phyloP scores from a whole-genome alignment of 2,329 filamentous ascomycete species.

The Neoarthrinium moseri region DNA sequence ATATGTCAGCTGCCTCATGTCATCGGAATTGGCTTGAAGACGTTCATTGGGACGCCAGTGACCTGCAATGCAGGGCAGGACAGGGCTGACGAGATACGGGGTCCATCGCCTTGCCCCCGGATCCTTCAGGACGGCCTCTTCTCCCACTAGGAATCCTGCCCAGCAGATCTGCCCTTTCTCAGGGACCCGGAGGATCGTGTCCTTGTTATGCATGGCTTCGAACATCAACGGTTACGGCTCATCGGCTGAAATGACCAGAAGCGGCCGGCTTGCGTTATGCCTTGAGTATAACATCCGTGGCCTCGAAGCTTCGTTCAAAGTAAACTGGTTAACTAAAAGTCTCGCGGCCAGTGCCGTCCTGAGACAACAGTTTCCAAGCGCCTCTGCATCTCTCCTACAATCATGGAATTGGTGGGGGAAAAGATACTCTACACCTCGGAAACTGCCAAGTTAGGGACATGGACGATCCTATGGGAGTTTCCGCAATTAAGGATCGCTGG shows the following conservation, averaged over 20 bases:
- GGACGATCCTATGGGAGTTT: not conserved
- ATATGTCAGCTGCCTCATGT: no score
- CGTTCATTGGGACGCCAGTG: not conserved
- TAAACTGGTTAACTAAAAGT: no score
- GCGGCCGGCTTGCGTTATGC: not conserved
- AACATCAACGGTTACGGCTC: not conserved
- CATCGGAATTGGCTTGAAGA: not conserved
- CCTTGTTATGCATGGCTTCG: not conserved
- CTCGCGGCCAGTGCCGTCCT: no score
- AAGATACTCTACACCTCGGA: no score
- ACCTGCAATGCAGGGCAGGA: not conserved
- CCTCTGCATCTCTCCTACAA: no score
- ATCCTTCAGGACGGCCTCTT: not conserved
- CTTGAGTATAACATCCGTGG: no score
- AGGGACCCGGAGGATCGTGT: not conserved
- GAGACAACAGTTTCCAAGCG: no score
- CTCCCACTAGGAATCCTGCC: not conserved
- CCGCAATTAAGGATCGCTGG: constrained; percentile 2
- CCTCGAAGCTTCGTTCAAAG: no score
- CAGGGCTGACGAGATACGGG: constrained; percentile 1
- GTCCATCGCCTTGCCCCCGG: not conserved
- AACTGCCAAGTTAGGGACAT: no score
- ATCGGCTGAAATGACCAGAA: not conserved
- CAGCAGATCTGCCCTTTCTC: not conserved
- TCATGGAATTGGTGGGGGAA: no score